Percentiles rank a stretch among this genome's conserved stretches.
Conservation (phyloP, 164 flowering plant species). For the Piper longum region DNA sequence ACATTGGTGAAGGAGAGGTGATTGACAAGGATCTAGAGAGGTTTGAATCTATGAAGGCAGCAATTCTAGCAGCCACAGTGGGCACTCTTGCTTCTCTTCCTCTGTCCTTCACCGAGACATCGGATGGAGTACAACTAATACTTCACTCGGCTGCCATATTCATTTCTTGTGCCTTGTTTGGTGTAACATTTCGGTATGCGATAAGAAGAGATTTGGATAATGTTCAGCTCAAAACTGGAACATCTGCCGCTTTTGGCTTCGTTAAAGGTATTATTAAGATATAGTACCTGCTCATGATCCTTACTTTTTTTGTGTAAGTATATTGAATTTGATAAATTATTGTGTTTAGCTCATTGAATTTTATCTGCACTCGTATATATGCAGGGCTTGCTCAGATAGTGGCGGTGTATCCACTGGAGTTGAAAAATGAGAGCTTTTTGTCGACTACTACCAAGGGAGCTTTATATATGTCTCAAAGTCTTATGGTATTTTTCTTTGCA, state of each 20-base stretch:
- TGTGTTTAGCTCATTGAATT: not conserved
- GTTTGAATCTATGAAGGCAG: constrained; percentile 75
- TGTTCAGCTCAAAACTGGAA: constrained; percentile 73
- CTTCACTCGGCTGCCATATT: constrained; percentile 55
- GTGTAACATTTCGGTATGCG: constrained; percentile 72
- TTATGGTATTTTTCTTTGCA: constrained; percentile 57
- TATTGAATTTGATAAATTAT: not conserved
- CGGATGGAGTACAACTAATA: constrained; percentile 32
- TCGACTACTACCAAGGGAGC: constrained; percentile 58
- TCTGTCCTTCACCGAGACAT: constrained; percentile 36
- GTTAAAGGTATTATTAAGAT: constrained; percentile 49
- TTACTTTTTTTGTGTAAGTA: not conserved
- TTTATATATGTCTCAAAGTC: constrained; percentile 37
- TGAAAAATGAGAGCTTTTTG: constrained; percentile 36
- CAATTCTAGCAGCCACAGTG: constrained; percentile 46
- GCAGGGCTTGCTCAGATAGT: constrained; percentile 62
- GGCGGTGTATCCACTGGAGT: constrained; percentile 54
- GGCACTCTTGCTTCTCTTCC: constrained; percentile 84
- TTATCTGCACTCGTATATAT: constrained; percentile 9
- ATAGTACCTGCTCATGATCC: not conserved
- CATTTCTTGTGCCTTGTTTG: constrained; percentile 74
- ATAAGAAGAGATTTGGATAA: constrained; percentile 79
- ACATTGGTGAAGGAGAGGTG: constrained; percentile 11
- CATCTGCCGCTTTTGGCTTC: constrained; percentile 67
- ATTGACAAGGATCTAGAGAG: constrained; percentile 47